Conservation (phyloP, 495 filamentous ascomycete species). For the Trichoderma erinaceum region DNA sequence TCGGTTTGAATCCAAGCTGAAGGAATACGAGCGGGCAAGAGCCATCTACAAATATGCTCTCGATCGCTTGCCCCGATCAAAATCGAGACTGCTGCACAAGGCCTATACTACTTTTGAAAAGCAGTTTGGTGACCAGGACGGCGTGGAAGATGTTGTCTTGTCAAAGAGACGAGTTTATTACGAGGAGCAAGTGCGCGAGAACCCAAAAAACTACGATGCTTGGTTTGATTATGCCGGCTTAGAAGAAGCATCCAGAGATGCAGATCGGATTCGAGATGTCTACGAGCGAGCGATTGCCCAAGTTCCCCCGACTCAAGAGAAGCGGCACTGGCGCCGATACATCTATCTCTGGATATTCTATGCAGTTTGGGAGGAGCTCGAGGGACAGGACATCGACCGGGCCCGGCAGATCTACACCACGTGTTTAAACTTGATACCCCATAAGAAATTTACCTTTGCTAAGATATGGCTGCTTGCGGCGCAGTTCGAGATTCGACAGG, state of each 20-base stretch:
- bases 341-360: conserved; percentile 99
- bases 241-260: conserved; percentile 75
- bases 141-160: conserved; percentile 90
- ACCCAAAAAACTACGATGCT: conserved; percentile 86
- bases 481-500: conserved; percentile 87
- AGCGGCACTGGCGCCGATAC: conserved; percentile 94
- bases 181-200: conserved; percentile 88
- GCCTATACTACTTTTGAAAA: conserved; percentile 97
- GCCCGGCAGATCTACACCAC: conserved; percentile 87
- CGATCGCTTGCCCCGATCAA: conserved; percentile 82
- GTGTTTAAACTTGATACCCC: conserved; percentile 80
- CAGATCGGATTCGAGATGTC: conserved; percentile 77
- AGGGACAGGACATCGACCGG: conserved; percentile 68
- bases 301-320: conserved; percentile 91
- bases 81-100: conserved; percentile 78
- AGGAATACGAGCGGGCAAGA: conserved; percentile 90
- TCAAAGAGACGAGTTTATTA: conserved; percentile 93
- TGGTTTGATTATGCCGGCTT: conserved; percentile 95
- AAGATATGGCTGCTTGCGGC: conserved; percentile 94
- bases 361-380: conserved; percentile 87
- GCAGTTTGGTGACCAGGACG: conserved; percentile 89
- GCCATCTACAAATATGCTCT: conserved; percentile 96
- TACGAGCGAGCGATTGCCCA: conserved; percentile 97
- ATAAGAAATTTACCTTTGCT: conserved; percentile 96
- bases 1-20: conserved; percentile 84